These are phyloP conservation scores for Ustilago vetiveriae DNA, from an alignment of 1,284 basidiomycete species.

Conservation along the genomic window DNA sequence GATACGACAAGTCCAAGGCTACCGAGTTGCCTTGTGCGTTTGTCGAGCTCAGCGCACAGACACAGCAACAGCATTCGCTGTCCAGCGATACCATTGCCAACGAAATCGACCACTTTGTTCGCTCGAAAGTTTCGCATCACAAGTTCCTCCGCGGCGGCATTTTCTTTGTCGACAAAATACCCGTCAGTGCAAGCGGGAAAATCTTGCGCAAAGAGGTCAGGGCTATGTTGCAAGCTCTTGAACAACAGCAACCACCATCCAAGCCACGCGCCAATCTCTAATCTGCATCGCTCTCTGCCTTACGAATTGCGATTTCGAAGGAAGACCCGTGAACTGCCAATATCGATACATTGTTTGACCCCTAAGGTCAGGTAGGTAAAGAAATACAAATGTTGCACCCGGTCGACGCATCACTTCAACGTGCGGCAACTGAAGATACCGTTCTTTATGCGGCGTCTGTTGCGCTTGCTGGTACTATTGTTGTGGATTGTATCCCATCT, in stretches of 20 bases:
- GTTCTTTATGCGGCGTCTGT: constrained; percentile 14
- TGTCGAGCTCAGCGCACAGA: constrained; percentile 22
- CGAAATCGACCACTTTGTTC: constrained; percentile 35
- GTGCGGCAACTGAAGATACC: constrained; percentile 35
- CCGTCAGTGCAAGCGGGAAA: constrained; percentile 48
- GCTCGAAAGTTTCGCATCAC: constrained; percentile 32
- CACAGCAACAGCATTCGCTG: neutral
- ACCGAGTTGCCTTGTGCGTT: constrained; percentile 44
- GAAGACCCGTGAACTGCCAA: neutral
- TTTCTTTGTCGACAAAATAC: constrained; percentile 31
- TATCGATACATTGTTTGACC: constrained; percentile 1
- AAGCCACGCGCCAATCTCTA: constrained; percentile 22
- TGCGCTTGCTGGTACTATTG: constrained; percentile 2
- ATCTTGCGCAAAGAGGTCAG: constrained; percentile 41
- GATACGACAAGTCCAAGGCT: constrained; percentile 44
- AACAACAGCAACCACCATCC: neutral
- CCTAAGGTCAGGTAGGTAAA: neutral
- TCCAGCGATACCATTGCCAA: constrained; percentile 4
- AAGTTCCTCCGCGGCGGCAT: constrained; percentile 49
- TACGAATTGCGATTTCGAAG: neutral
- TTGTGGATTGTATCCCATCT: constrained; percentile 11
- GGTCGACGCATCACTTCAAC: constrained; percentile 5
- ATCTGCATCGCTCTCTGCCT: too few relatives aligned
- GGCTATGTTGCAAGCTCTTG: constrained; percentile 11
- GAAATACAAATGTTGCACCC: neutral